These are phyloP conservation scores for Colletotrichum echinochloae DNA, from an alignment of 2,329 filamentous ascomycete species.

Conservation along the genomic window DNA sequence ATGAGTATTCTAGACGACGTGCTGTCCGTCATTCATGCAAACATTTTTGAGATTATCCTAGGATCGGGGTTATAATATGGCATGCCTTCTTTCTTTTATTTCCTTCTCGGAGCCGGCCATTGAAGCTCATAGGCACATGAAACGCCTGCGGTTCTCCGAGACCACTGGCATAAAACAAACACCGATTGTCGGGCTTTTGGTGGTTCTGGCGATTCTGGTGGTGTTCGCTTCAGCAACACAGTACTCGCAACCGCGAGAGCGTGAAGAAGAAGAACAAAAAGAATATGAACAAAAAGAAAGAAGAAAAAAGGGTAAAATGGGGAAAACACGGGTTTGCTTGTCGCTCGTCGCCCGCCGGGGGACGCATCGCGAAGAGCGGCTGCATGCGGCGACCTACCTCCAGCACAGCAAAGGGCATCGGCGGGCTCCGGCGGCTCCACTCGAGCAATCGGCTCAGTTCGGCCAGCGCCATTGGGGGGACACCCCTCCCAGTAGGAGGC, in stretches of 20 bases:
- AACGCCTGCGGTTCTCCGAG: neutral
- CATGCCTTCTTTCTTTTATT: too few relatives aligned
- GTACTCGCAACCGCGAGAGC: neutral
- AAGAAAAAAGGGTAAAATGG: neutral
- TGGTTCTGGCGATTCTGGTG: slow-evolving; percentile 4
- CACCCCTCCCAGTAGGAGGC: neutral
- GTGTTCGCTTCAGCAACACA: slow-evolving; percentile 1
- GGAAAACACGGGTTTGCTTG: neutral
- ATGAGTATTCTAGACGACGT: neutral
- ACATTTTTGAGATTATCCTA: neutral
- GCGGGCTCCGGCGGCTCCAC: slow-evolving; percentile 48
- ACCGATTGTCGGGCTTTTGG: neutral
- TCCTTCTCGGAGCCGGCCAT: slow-evolving; percentile 4
- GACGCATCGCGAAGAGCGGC: slow-evolving; percentile 32
- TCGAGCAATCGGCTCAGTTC: slow-evolving; percentile 38
- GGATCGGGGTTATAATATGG: neutral
- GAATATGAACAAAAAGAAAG: neutral
- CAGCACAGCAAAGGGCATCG: slow-evolving; percentile 44
- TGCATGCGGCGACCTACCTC: slow-evolving; percentile 36
- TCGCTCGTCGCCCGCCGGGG: slow-evolving; percentile 17
- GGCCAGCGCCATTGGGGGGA: slow-evolving; percentile 28
- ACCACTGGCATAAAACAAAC: neutral
- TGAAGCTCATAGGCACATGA: neutral
- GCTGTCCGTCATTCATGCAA: neutral
- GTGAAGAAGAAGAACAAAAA: neutral